These are phyloP conservation scores for Erythrophleum fordii DNA, from an alignment of 306 rosid genomes.

Conservation along the genomic window DNA sequence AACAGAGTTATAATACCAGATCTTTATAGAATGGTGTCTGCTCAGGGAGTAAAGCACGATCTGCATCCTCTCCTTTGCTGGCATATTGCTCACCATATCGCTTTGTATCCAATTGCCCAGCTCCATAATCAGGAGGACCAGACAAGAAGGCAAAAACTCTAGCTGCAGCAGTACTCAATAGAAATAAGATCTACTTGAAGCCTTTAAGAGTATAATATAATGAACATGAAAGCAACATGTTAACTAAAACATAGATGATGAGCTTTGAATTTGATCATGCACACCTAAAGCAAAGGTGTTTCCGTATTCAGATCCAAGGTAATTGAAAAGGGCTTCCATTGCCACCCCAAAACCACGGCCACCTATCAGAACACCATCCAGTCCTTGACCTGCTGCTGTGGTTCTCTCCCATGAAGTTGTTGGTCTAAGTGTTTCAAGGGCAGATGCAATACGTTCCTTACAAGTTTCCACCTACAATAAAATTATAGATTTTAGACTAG, in stretches of 20 bases:
- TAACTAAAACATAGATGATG: slow-evolving; percentile 30
- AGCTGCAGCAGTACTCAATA: slow-evolving; percentile 61
- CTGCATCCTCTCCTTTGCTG: slow-evolving; percentile 98
- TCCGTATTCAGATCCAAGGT: slow-evolving; percentile 97
- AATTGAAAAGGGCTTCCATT: slow-evolving; percentile 88
- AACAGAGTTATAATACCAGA: slow-evolving; percentile 58
- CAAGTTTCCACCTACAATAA: slow-evolving; percentile 82
- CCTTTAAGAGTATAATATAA: slow-evolving; percentile 19
- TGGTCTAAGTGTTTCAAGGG: slow-evolving; percentile 95
- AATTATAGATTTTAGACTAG: slow-evolving; percentile 32
- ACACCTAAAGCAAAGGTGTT: slow-evolving; percentile 93
- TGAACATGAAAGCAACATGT: slow-evolving; percentile 12
- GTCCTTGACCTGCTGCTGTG: slow-evolving; percentile 81
- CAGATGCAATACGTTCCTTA: slow-evolving; percentile 90
- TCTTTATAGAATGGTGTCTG: slow-evolving; percentile 95
- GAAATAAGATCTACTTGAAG: slow-evolving; percentile 43
- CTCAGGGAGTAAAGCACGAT: slow-evolving; percentile 95
- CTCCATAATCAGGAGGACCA: slow-evolving; percentile 97
- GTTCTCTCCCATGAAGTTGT: slow-evolving; percentile 98
- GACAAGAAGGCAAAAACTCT: slow-evolving; percentile 91
- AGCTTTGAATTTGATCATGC: slow-evolving; percentile 40
- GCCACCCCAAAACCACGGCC: slow-evolving; percentile 96
- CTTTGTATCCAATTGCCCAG: slow-evolving; percentile 93
- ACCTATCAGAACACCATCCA: slow-evolving; percentile 91
- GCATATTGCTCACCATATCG: slow-evolving; percentile 98